Base-by-base conservation (phyloP, 2,329 filamentous ascomycete species). In the Hansfordia pulvinata region DNA sequence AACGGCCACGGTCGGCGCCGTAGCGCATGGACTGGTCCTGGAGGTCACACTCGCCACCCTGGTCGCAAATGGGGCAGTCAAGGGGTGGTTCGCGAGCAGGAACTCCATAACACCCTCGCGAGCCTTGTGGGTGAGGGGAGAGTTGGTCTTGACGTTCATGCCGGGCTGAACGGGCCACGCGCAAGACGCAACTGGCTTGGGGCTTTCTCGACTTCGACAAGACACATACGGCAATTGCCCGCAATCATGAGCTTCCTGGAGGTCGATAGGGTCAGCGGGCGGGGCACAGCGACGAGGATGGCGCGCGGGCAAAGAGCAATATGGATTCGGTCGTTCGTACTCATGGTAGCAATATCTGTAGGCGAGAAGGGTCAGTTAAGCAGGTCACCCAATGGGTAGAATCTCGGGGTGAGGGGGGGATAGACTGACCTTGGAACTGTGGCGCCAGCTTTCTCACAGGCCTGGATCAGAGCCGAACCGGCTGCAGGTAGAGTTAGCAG, bases 1-100 rank as follows among this genome's bases (percentile, higher is more conserved):
- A 98, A 44, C 90, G 80, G 35, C 90, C 90, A 51, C 90, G 74
- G 59, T 98, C 90, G 37, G 79, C 82, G 47, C 90, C 90, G 53
- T 98, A 98, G 56, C 90, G 74, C 88, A 98, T 96, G 30, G 88
- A 96, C 66, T 98, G 90, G 55, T 98, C 90, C 60, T 98, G 90
- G 34, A 98, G 74, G 65, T 98, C 90, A 58, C 90, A 98, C 58
- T 98, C 90, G 51, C 90, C 90, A 63, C 90, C 90, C 59, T 98
- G 90, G 58, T 98, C 90, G 64, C 90, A 98, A 52, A 98, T 84
- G 25, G 86, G 85, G 62, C 88, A 94, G 60, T 96, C 86, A 39
- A 94, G 70, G 86, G 86, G 54, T 96, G 86, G 56, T 96, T 96
- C 44, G 88, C 85, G 35, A 98, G 72, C 39, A 98, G 63, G 47